These are phyloP conservation scores for Lepidium campestre DNA, from an alignment of 441 rosid species.

Conservation along the genomic window DNA sequence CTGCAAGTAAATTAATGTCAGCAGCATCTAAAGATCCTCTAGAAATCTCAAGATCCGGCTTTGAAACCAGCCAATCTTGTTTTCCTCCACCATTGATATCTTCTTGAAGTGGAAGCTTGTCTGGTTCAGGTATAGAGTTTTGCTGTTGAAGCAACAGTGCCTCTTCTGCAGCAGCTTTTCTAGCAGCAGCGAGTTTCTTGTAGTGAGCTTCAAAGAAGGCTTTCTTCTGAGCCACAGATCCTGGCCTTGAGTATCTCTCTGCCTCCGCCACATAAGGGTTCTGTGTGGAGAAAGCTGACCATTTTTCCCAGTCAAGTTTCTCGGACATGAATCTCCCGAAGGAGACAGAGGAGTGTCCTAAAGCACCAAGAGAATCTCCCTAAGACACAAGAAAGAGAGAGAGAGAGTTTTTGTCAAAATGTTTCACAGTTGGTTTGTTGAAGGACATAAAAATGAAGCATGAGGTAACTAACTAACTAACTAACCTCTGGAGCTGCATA, in stretches of 20 bases:
- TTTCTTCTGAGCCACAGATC: slow-evolving; percentile 77
- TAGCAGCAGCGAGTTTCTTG: slow-evolving; percentile 65
- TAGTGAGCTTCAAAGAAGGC: slow-evolving; percentile 83
- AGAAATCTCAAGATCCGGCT: slow-evolving; percentile 2
- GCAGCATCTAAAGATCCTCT: background rate
- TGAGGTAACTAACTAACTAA: background rate
- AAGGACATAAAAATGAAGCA: background rate
- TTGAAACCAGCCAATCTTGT: slow-evolving; percentile 3
- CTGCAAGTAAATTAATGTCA: slow-evolving; percentile 15
- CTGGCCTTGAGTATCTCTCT: slow-evolving; percentile 60
- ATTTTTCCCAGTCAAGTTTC: slow-evolving; percentile 63
- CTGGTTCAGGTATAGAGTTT: slow-evolving; percentile 1
- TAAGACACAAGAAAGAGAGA: slow-evolving; percentile 9
- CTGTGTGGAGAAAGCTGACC: slow-evolving; percentile 56
- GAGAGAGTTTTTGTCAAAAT: background rate
- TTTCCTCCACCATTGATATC: slow-evolving; percentile 8
- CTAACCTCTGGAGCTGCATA: slow-evolving; percentile 45
- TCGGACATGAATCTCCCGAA: slow-evolving; percentile 68
- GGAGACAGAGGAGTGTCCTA: slow-evolving; percentile 47
- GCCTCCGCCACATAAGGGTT: slow-evolving; percentile 73
- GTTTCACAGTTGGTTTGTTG: background rate
- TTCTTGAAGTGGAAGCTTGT: slow-evolving; percentile 11
- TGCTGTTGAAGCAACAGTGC: slow-evolving; percentile 45
- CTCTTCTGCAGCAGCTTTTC: slow-evolving; percentile 47
- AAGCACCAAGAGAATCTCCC: slow-evolving; percentile 45